Conservation (phyloP, 2,329 filamentous ascomycete genomes). For the Chrysoporthe austroafricana region DNA sequence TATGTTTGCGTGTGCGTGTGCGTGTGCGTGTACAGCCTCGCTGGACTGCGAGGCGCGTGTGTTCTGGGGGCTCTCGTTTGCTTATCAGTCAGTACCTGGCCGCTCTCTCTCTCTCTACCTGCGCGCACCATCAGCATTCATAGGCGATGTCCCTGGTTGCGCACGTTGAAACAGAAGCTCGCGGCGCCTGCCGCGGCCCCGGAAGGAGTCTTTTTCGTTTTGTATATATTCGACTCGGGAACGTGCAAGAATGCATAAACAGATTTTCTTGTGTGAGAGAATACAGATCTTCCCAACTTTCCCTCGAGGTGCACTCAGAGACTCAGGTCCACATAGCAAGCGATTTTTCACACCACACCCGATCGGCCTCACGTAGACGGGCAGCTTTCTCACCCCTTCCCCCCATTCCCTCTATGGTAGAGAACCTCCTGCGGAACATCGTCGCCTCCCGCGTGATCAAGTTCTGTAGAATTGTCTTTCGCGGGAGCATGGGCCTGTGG, state of each 20-base stretch:
- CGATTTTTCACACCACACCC: background rate
- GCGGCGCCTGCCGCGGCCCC: background rate
- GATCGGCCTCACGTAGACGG: background rate
- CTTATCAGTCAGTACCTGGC: background rate
- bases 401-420: no score
- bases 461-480: no score
- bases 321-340: background rate
- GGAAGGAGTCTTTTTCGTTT: background rate
- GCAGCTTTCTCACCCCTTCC: no score
- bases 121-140: background rate
- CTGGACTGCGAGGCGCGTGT: no score
- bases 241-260: background rate
- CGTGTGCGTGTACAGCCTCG: no score
- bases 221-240: background rate
- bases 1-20: no score
- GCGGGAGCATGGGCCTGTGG: no score
- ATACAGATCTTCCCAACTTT: background rate
- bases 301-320: background rate
- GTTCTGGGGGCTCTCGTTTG: no score
- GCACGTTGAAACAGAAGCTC: background rate
- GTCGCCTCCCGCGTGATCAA: no score
- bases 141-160: background rate
- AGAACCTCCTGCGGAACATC: no score
- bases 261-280: background rate
- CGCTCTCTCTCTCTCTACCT: background rate